Evolutionary conservation across 805 yeast genomes (phyloP).

Genomic region (Candida tibetensis): DNA sequence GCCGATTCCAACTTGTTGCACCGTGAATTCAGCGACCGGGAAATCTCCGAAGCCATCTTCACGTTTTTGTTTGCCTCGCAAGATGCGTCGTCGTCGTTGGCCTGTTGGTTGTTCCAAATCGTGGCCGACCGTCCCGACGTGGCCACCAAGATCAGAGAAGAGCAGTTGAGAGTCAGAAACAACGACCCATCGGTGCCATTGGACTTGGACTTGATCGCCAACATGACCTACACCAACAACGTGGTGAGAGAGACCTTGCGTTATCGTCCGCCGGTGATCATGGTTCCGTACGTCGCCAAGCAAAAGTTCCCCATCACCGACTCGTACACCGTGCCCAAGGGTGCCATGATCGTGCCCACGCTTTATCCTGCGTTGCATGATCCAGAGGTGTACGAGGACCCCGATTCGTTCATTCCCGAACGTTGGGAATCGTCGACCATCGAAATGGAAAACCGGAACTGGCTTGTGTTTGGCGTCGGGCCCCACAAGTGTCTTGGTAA

Average conservation of each 20-base stretch:
- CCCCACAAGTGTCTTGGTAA: constrained; percentile 96
- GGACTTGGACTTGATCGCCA: constrained; percentile 69
- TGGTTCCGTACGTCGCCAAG: constrained; percentile 97
- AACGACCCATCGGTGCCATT: constrained; percentile 67
- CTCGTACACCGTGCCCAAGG: constrained; percentile 90
- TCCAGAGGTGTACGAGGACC: constrained; percentile 93
- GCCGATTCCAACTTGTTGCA: constrained; percentile 58
- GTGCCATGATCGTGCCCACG: constrained; percentile 95
- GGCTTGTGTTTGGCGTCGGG: constrained; percentile 97
- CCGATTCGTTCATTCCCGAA: constrained; percentile 93
- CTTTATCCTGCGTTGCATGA: constrained; percentile 95
- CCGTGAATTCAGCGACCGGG: constrained; percentile 84
- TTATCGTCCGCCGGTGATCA: constrained; percentile 94
- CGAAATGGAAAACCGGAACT: constrained; percentile 75
- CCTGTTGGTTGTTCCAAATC: constrained; percentile 97
- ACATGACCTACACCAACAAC: constrained; percentile 85
- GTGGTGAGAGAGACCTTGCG: constrained; percentile 92
- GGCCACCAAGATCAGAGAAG: constrained; percentile 80
- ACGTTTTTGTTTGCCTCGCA: constrained; percentile 97
- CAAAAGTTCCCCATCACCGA: constrained; percentile 79
- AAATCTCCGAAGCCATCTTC: constrained; percentile 94
- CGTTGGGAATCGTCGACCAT: constrained; percentile 91
- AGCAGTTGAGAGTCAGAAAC: constrained; percentile 79
- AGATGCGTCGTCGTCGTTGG: constrained; percentile 95
- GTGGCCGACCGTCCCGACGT: constrained; percentile 95